These are phyloP conservation scores for Oenanthe javanica DNA, from an alignment of 140 eudicot genomes.

Conservation along the genomic window DNA sequence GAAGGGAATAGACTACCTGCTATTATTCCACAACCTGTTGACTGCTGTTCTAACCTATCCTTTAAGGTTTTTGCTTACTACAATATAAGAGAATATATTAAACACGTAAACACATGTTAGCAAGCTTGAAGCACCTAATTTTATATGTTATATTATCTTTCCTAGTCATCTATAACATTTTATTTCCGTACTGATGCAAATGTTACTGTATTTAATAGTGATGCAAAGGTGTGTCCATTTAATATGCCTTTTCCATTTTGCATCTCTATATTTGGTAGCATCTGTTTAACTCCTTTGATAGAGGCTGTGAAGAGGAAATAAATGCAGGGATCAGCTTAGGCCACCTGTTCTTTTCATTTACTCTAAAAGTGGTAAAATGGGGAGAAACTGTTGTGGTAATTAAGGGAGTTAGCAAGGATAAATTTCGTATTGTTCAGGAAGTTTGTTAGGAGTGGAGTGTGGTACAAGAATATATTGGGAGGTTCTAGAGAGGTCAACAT, in stretches of 20 bases:
- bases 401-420: neutral
- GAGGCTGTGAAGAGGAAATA: neutral
- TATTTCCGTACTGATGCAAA: neutral
- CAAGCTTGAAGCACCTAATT: neutral
- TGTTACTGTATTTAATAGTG: neutral
- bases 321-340: neutral
- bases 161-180: neutral
- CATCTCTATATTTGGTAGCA: neutral
- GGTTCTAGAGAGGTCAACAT: neutral
- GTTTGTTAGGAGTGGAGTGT: too few relatives aligned
- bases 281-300: neutral
- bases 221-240: neutral
- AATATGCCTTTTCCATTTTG: neutral
- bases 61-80: neutral
- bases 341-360: neutral
- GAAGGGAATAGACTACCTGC: slow-evolving; percentile 10
- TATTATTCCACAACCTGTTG: slow-evolving; percentile 5
- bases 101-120: neutral
- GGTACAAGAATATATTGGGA: neutral
- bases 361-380: neutral
- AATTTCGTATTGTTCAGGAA: neutral
- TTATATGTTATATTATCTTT: neutral
- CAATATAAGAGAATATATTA: neutral
- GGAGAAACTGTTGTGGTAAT: neutral
- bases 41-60: slow-evolving; percentile 5